phyloP scores from a whole-genome alignment of 73 alveolate species.

The Paramecium primaurelia region DNA sequence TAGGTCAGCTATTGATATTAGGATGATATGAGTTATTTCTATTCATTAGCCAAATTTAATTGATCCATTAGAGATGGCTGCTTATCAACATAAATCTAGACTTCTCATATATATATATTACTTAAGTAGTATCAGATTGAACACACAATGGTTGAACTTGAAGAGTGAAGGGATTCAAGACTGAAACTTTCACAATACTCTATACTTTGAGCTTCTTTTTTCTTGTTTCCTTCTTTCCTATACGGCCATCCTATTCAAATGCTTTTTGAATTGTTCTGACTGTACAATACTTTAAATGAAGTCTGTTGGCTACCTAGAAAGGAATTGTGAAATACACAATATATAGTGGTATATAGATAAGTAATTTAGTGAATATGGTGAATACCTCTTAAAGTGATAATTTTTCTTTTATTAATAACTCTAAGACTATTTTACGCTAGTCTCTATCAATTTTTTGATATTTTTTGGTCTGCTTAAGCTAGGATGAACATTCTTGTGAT shows the following conservation, averaged over 20 bases:
- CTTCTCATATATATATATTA: background rate
- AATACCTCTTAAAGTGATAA: conserved; percentile 6
- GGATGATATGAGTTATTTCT: background rate
- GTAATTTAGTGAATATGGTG: background rate
- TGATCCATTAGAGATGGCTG: background rate
- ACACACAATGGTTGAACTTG: background rate
- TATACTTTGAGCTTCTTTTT: background rate
- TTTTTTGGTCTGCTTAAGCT: background rate
- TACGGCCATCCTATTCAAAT: conserved; percentile 24
- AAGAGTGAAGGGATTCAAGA: conserved; percentile 4
- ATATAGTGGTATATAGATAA: background rate
- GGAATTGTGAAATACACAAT: background rate
- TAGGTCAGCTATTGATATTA: background rate
- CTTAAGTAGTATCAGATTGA: background rate
- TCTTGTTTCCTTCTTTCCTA: conserved; percentile 40
- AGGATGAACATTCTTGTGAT: background rate
- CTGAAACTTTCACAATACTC: background rate
- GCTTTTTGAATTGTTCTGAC: conserved; percentile 47
- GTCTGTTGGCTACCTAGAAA: conserved; percentile 46
- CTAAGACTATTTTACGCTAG: background rate
- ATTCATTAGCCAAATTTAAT: background rate
- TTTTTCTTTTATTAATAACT: background rate
- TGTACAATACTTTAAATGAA: conserved; percentile 8
- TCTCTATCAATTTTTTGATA: background rate
- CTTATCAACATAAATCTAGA: background rate